Evolutionary conservation across 768 basidiomycete species (phyloP), one percentile per base, ranked within the genome.

Genomic region (Suillus cothurnatus): DNA sequence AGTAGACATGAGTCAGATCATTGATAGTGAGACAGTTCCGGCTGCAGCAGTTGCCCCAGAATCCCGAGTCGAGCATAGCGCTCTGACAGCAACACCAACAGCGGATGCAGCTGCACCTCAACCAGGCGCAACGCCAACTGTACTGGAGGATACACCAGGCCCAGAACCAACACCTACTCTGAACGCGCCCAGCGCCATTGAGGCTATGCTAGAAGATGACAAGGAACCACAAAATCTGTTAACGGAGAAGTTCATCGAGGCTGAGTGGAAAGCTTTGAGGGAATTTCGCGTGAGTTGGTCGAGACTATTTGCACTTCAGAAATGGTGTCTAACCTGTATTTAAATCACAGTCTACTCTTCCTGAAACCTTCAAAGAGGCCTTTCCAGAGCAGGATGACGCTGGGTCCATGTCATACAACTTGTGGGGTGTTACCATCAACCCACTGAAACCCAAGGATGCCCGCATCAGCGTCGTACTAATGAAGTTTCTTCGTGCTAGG

Each of bases 401-500:
- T 14, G 83, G 80, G 63, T 79, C 80, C 0, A 80, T 80, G 1
- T 76, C 87, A 11, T 82, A 90, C 68, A 76, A 68, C 6, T 73
- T 94, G 64, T 94, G 93, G 93, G 90, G 91, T 32, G 85, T 94
- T 23, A 76, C 72, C 1, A 83, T 94, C 32, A 84, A 91, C 73
- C 89, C 93, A 3, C 66, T 63, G 3, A 78, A 80, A 63, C 84
- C 86, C 15, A 71, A 70, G 56, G 84, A 92, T 72, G 87, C 91
- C 1, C 84, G 85, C 9, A 85, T 86, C 65, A 92, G 90, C 70
- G 91, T 94, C 38, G 71, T 94, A 11, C 80, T 94, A 43, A 86
- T 93, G 85, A 93, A 94, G 72, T 94, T 94, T 80, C 78, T 93
- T 36, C 84, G 90, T 64, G 93, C 93, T 6, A 85, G 90, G 90